A percentile compares a stretch with the other conserved stretches of the same genome.
phyloP scores from a whole-genome alignment of 176 grass and related monocot species.

The Zea luxurians region DNA sequence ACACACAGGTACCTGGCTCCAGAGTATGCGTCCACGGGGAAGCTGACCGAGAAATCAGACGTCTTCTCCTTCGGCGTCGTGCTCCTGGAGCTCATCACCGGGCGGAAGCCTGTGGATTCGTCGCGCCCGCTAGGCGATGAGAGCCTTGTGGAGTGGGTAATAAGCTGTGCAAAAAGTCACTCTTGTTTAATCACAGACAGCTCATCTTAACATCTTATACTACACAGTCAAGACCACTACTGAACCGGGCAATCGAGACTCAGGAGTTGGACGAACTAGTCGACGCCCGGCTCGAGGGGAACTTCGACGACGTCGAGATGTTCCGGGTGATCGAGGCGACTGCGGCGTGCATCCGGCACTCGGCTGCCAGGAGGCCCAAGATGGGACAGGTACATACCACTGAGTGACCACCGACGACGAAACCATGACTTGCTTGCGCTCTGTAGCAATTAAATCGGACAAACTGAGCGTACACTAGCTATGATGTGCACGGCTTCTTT shows the following conservation, averaged over 20 bases:
- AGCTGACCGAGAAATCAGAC: slow-evolving; percentile 84
- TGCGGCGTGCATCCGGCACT: slow-evolving; percentile 86
- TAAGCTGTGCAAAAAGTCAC: not conserved
- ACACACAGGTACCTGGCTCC: slow-evolving; percentile 80
- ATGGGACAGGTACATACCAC: slow-evolving; percentile 97
- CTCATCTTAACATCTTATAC: not conserved
- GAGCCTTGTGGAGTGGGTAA: slow-evolving; percentile 98
- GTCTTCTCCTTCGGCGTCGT: slow-evolving; percentile 93
- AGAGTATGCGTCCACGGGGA: slow-evolving; percentile 79
- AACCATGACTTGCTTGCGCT: not conserved
- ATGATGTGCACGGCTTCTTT: not conserved
- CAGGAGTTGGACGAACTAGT: slow-evolving; percentile 70
- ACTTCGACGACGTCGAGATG: slow-evolving; percentile 77
- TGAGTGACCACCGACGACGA: too few relatives aligned
- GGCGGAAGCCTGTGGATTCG: slow-evolving; percentile 75
- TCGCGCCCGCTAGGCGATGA: slow-evolving; percentile 69
- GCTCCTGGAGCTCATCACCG: slow-evolving; percentile 89
- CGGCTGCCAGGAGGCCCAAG: slow-evolving; percentile 68
- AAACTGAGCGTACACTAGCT: not conserved
- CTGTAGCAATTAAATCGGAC: not conserved
- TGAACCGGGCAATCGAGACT: slow-evolving; percentile 61
- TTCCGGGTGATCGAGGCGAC: slow-evolving; percentile 74
- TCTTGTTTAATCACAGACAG: not conserved
- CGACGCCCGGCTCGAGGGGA: slow-evolving; percentile 54
- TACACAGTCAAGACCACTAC: slow-evolving; percentile 61